These are phyloP conservation scores for Blastobotrys apis DNA, from an alignment of 1,139 yeast genomes.

Conservation along the genomic window DNA sequence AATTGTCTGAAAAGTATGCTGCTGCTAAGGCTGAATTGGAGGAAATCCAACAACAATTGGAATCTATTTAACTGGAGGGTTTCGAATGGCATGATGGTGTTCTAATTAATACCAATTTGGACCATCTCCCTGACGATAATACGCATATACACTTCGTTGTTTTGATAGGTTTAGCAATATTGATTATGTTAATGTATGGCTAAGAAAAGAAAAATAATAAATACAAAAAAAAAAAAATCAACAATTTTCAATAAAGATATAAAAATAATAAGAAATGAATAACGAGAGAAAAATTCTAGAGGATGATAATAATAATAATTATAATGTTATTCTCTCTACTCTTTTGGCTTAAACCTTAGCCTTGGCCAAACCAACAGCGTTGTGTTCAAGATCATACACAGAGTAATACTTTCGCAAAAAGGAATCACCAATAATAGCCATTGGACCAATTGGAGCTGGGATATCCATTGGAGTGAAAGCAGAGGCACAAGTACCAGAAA, in stretches of 20 bases:
- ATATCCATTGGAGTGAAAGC: constrained; percentile 96
- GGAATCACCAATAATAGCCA: constrained; percentile 95
- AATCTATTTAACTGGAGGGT: constrained; percentile 59
- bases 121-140: too few relatives aligned
- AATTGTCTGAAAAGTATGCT: constrained; percentile 72
- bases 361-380: constrained; percentile 90
- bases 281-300: too few relatives aligned
- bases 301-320: background rate
- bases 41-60: constrained; percentile 91
- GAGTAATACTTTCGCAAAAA: constrained; percentile 94
- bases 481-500: constrained; percentile 90
- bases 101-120: background rate
- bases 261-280: background rate
- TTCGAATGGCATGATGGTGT: background rate
- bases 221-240: background rate
- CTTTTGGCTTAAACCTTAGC: constrained; percentile 39
- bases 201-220: background rate
- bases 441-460: constrained; percentile 94
- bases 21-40: constrained; percentile 87
- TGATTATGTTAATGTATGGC: constrained; percentile 7
- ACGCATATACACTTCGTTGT: constrained; percentile 1
- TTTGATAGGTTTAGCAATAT: constrained; percentile 10
- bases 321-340: constrained; percentile 17
- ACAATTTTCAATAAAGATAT: too few relatives aligned
- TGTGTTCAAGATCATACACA: constrained; percentile 79